Conservation (phyloP, 2,329 filamentous ascomycete species). For the Epichloe uncinata region DNA sequence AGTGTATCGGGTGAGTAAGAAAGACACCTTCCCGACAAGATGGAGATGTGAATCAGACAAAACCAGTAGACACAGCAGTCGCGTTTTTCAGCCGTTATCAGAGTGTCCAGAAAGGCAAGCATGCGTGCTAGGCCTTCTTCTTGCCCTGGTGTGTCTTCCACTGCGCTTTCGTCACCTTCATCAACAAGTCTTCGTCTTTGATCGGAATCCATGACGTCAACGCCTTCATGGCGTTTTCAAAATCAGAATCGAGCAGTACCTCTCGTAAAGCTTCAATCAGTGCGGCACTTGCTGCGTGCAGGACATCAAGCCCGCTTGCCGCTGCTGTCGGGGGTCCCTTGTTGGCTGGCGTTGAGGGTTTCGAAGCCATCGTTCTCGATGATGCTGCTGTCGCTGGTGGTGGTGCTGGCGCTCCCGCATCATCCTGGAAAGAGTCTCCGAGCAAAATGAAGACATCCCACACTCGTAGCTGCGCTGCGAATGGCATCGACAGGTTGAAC, state of each 20-base stretch:
- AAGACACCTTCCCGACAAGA: not conserved
- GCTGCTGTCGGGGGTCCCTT: slow-evolving; percentile 4
- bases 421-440: slow-evolving; percentile 29
- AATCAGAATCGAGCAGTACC: slow-evolving; percentile 82
- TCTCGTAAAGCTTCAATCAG: slow-evolving; percentile 83
- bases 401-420: not conserved
- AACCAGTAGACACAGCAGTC: not conserved
- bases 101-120: slow-evolving; percentile 14
- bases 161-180: slow-evolving; percentile 79
- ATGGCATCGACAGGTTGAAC: slow-evolving; percentile 94
- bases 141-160: slow-evolving; percentile 54
- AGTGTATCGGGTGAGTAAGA: slow-evolving; percentile 3
- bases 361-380: not conserved
- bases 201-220: slow-evolving; percentile 89
- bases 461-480: slow-evolving; percentile 82
- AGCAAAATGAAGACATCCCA: slow-evolving; percentile 98
- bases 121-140: slow-evolving; percentile 25
- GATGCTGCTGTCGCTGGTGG: not conserved
- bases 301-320: slow-evolving; percentile 55
- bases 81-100: slow-evolving; percentile 6
- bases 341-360: slow-evolving; percentile 2
- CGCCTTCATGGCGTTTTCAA: slow-evolving; percentile 96
- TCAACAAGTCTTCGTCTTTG: slow-evolving; percentile 84
- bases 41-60: too few species aligned
- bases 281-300: slow-evolving; percentile 82